Conservation (phyloP, 2,329 filamentous ascomycete species). For the Chrysoporthe puriensis region DNA sequence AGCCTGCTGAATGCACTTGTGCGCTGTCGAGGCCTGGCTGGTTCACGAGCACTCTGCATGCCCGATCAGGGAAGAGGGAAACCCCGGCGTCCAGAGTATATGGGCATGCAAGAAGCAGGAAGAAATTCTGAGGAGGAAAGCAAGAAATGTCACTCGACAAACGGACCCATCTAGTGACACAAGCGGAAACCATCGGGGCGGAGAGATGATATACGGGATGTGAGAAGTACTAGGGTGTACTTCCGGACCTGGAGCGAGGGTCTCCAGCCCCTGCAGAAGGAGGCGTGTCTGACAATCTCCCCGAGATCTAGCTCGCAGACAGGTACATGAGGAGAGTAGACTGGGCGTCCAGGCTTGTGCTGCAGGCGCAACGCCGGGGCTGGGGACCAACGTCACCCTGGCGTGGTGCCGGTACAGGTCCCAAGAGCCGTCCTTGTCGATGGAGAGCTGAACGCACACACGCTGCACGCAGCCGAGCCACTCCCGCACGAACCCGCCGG, state of each 20-base stretch:
- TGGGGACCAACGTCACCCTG: conserved; percentile 15
- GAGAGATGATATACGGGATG: conserved; percentile 19
- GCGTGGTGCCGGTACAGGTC: conserved; percentile 12
- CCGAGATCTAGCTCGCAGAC: conserved; percentile 18
- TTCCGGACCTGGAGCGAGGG: conserved; percentile 6
- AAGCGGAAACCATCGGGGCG: conserved; percentile 17
- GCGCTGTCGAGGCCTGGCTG: conserved; percentile 4
- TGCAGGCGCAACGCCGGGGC: conserved; percentile 9
- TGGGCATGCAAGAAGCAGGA: background rate
- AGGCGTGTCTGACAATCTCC: conserved; percentile 21
- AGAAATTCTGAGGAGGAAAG: background rate
- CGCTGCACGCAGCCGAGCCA: conserved; percentile 7
- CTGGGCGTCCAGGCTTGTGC: background rate
- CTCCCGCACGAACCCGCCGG: background rate
- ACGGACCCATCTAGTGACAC: conserved; percentile 19
- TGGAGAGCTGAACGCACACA: conserved; percentile 16
- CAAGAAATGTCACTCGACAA: conserved; percentile 12
- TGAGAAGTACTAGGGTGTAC: conserved; percentile 5
- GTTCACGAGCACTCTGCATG: background rate
- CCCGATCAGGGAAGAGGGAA: background rate
- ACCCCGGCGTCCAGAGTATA: background rate
- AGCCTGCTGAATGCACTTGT: background rate
- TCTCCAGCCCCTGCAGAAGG: conserved; percentile 21
- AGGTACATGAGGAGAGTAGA: background rate
- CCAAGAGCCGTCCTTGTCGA: conserved; percentile 19